Evolutionary conservation across 2,329 filamentous ascomycete species (phyloP).

Genomic region (Beauveria rudraprayagi): DNA sequence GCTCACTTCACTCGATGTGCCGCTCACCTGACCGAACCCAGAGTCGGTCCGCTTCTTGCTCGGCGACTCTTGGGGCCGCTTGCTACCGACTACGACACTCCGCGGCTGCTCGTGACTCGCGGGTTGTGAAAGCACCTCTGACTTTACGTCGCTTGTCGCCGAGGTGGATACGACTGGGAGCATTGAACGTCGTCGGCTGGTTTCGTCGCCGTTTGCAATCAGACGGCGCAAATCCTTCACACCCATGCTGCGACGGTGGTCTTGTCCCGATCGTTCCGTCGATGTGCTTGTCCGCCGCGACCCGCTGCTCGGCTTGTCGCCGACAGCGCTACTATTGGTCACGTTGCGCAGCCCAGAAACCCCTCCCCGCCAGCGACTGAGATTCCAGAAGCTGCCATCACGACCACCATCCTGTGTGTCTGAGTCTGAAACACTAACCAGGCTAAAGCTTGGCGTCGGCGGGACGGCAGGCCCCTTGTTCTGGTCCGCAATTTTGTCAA

Average conservation of each 20-base stretch:
- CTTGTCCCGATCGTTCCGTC: conserved; percentile 25
- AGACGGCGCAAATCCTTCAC: conserved; percentile 21
- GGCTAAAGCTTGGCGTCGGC: conserved; percentile 49
- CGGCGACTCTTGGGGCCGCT: conserved; percentile 13
- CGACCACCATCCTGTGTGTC: conserved; percentile 34
- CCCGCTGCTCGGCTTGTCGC: conserved; percentile 13
- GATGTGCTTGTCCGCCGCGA: conserved; percentile 19
- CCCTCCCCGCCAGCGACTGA: conserved; percentile 42
- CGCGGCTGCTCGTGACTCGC: conserved; percentile 13
- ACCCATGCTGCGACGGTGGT: conserved; percentile 24
- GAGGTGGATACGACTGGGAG: conserved; percentile 17
- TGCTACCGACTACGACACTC: conserved; percentile 1
- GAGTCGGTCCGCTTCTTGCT: conserved; percentile 27
- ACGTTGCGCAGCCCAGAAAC: conserved; percentile 29
- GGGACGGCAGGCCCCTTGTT: conserved; percentile 27
- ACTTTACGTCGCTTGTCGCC: conserved; percentile 17
- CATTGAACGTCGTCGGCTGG: conserved; percentile 23
- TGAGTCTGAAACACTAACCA: conserved; percentile 28
- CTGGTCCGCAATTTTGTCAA: conserved; percentile 18
- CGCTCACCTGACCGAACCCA: conserved; percentile 25
- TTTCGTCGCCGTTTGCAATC: conserved; percentile 18
- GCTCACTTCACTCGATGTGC: conserved; percentile 18
- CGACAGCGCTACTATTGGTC: conserved; percentile 18
- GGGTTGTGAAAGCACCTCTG: conserved; percentile 14
- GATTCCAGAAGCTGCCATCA: conserved; percentile 47